These are phyloP conservation scores for Nannochloris sp. DNA, from an alignment of 139 green algal genomes.

Conservation along the genomic window DNA sequence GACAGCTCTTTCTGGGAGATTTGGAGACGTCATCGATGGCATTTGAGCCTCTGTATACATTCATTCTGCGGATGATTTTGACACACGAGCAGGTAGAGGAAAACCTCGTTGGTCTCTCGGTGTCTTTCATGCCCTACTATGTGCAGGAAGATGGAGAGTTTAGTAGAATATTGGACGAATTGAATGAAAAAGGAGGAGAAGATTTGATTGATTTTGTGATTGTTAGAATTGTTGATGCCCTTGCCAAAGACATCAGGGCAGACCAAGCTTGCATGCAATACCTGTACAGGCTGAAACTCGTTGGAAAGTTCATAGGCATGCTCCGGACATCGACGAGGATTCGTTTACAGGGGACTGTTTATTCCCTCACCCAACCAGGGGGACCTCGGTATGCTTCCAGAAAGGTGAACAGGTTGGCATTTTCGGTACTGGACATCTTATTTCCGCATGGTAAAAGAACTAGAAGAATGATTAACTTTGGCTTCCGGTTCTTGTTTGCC, in stretches of 20 bases:
- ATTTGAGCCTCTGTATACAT: slow-evolving; percentile 61
- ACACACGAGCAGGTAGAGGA: slow-evolving; percentile 18
- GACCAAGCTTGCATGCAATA: slow-evolving; percentile 41
- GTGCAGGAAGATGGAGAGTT: slow-evolving; percentile 8
- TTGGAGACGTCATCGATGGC: slow-evolving; percentile 39
- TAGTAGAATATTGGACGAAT: slow-evolving; percentile 7
- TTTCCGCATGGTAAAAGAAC: slow-evolving; percentile 54
- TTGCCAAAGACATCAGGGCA: slow-evolving; percentile 9
- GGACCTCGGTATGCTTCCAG: slow-evolving; percentile 59
- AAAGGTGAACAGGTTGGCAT: slow-evolving; percentile 41
- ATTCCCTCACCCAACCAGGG: slow-evolving; percentile 54
- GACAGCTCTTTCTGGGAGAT: slow-evolving; percentile 73
- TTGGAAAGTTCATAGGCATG: slow-evolving; percentile 11
- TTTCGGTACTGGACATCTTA: slow-evolving; percentile 42
- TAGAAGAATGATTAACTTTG: slow-evolving; percentile 42
- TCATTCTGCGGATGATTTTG: slow-evolving; percentile 32
- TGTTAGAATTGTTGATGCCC: slow-evolving; percentile 1
- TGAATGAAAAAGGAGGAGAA: neutral
- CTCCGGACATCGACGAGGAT: slow-evolving; percentile 41
- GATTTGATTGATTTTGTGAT: slow-evolving; percentile 20
- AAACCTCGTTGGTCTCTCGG: slow-evolving; percentile 38
- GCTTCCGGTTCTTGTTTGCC: slow-evolving; percentile 48
- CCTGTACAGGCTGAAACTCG: slow-evolving; percentile 24
- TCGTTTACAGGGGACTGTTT: slow-evolving; percentile 51
- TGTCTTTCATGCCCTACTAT: slow-evolving; percentile 66